Percentiles rank a stretch among this genome's conserved stretches.
Evolutionary conservation across 2,329 filamentous ascomycete species (phyloP).

Genomic region (Stachybotrys chartarum): DNA sequence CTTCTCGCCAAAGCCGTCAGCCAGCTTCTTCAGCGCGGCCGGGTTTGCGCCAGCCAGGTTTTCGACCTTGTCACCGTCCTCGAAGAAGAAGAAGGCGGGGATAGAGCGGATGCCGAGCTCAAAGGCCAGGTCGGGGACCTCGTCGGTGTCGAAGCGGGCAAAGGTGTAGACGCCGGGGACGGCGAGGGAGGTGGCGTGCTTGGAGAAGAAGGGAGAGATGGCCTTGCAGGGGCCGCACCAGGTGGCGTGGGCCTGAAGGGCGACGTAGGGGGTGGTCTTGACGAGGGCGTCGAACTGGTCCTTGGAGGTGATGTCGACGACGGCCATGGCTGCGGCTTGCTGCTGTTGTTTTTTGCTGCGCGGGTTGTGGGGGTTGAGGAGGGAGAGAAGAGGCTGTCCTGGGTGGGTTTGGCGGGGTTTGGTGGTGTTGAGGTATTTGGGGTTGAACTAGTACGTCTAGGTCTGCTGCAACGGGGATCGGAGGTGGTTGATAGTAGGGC

Average conservation of each 20-base stretch:
- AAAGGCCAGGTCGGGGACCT: slow-evolving; percentile 39
- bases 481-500: too few relatives aligned
- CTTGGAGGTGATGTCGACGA: slow-evolving; percentile 31
- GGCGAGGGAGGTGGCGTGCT: slow-evolving; percentile 32
- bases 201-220: slow-evolving; percentile 47
- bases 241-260: slow-evolving; percentile 50
- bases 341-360: background rate
- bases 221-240: slow-evolving; percentile 57
- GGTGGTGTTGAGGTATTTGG: background rate
- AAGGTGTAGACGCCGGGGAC: slow-evolving; percentile 40
- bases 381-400: background rate
- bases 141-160: slow-evolving; percentile 53
- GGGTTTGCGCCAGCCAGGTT: slow-evolving; percentile 33
- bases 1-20: slow-evolving; percentile 16
- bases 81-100: slow-evolving; percentile 55
- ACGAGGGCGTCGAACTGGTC: slow-evolving; percentile 43
- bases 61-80: slow-evolving; percentile 40
- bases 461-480: too few relatives aligned
- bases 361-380: slow-evolving; percentile 11
- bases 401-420: background rate
- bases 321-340: slow-evolving; percentile 17
- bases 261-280: slow-evolving; percentile 40
- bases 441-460: too few relatives aligned
- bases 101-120: slow-evolving; percentile 46
- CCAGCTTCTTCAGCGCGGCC: slow-evolving; percentile 20